phyloP scores from a whole-genome alignment of 805 yeast genomes.

The Aciculoconidium aculeatum region DNA sequence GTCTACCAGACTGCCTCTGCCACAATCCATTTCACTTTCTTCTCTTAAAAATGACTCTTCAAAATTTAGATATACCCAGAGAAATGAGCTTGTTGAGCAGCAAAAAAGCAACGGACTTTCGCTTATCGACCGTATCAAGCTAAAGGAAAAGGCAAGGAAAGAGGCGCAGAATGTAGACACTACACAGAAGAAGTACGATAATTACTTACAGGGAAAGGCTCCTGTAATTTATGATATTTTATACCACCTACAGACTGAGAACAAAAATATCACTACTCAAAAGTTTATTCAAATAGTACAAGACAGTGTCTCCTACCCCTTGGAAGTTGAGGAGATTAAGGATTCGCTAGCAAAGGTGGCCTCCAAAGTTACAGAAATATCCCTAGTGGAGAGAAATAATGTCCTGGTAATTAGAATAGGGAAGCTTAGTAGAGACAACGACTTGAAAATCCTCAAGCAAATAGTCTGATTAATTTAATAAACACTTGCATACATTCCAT shows the following conservation, averaged over 20 bases:
- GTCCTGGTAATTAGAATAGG: conserved; percentile 22
- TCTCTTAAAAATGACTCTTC: conserved; percentile 31
- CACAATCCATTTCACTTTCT: too few species aligned
- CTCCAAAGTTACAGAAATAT: conserved; percentile 14
- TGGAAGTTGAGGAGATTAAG: conserved; percentile 22
- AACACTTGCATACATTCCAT: too few species aligned
- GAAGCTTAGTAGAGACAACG: conserved; percentile 22
- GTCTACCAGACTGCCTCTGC: too few species aligned
- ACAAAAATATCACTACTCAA: conserved; percentile 15
- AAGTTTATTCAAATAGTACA: conserved; percentile 23
- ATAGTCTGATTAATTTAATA: too few species aligned
- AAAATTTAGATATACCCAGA: conserved; percentile 25
- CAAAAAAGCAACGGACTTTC: conserved; percentile 22
- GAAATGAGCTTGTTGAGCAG: conserved; percentile 10
- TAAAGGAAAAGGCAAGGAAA: conserved; percentile 24
- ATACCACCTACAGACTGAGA: conserved; percentile 17
- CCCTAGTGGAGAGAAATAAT: conserved; percentile 17
- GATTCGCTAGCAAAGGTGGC: conserved; percentile 22
- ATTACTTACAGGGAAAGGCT: conserved; percentile 22
- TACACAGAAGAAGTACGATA: conserved; percentile 18
- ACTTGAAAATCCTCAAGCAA: conserved; percentile 17
- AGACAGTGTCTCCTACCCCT: conserved; percentile 29
- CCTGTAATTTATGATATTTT: conserved; percentile 29
- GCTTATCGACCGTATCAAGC: conserved; percentile 34
- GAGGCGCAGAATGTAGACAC: conserved; percentile 7